These are phyloP conservation scores for Lodderomyces elongisporus DNA, from an alignment of 1,139 yeast species.

Conservation along the genomic window DNA sequence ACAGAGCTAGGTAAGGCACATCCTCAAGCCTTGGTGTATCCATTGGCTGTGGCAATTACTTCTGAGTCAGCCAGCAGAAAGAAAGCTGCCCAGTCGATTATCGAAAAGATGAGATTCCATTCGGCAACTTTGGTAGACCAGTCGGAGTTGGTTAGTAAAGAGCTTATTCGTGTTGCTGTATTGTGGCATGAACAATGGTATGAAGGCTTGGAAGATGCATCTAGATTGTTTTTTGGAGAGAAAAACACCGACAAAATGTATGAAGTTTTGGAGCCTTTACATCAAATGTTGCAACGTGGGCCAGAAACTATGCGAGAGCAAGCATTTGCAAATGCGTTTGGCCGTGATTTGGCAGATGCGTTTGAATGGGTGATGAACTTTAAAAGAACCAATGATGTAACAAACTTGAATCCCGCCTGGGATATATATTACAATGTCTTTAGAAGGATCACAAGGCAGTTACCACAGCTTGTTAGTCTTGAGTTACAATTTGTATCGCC, in stretches of 20 bases:
- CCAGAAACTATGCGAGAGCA: constrained; percentile 93
- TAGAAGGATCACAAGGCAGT: constrained; percentile 81
- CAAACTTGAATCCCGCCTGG: constrained; percentile 96
- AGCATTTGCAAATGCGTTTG: constrained; percentile 89
- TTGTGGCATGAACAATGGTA: constrained; percentile 99
- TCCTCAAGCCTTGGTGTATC: constrained; percentile 95
- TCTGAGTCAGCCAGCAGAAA: constrained; percentile 88
- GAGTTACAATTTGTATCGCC: constrained; percentile 95
- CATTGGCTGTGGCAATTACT: constrained; percentile 92
- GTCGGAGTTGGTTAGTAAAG: constrained; percentile 90
- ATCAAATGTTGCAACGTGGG: constrained; percentile 74
- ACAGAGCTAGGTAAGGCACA: constrained; percentile 91
- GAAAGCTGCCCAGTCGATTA: constrained; percentile 84
- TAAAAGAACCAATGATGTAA: constrained; percentile 77
- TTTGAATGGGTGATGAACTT: constrained; percentile 88
- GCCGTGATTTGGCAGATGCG: constrained; percentile 89
- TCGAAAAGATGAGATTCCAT: constrained; percentile 88
- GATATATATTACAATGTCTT: constrained; percentile 92
- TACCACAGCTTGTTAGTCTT: constrained; percentile 80
- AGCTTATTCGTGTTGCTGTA: constrained; percentile 89
- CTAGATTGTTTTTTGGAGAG: constrained; percentile 88
- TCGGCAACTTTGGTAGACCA: constrained; percentile 83
- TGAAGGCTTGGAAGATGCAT: constrained; percentile 96
- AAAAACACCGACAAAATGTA: constrained; percentile 94
- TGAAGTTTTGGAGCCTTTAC: constrained; percentile 84